Evolutionary conservation across 2,329 filamentous ascomycete genomes (phyloP).

Genomic region (Neonectria magnoliae): DNA sequence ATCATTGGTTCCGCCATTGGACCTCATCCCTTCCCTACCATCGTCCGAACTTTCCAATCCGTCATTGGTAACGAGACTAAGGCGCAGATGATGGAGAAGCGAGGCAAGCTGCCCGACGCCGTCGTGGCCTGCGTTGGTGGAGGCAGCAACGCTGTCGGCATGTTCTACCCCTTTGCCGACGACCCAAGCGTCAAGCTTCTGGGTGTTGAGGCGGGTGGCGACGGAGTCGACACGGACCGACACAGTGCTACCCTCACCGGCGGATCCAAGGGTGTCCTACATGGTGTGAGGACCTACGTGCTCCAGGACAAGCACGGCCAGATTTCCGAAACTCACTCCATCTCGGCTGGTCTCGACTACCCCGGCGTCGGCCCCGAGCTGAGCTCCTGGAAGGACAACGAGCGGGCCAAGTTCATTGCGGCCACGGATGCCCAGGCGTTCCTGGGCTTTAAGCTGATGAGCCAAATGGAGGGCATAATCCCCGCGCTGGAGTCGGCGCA

Average conservation of each 20-base stretch:
- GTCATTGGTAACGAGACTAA: conserved; percentile 97
- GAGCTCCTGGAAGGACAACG: conserved; percentile 89
- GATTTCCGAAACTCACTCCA: conserved; percentile 93
- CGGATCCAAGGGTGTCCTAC: conserved; percentile 90
- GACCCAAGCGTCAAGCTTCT: conserved; percentile 87
- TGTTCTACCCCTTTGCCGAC: conserved; percentile 96
- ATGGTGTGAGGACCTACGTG: conserved; percentile 95
- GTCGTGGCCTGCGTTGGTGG: conserved; percentile 97
- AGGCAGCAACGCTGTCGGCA: conserved; percentile 93
- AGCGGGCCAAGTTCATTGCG: conserved; percentile 86
- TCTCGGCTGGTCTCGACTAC: conserved; percentile 96
- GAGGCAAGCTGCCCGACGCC: conserved; percentile 91
- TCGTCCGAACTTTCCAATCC: conserved; percentile 96
- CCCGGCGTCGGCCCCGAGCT: conserved; percentile 96
- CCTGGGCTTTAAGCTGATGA: conserved; percentile 83
- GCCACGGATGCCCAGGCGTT: conserved; percentile 94
- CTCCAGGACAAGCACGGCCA: conserved; percentile 93
- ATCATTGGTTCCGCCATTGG: conserved; percentile 98
- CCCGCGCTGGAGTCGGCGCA: conserved; percentile 94
- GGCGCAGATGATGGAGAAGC: conserved; percentile 84
- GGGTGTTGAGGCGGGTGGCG: conserved; percentile 94
- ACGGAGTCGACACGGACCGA: conserved; percentile 84
- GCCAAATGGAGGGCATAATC: conserved; percentile 94
- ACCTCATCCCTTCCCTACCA: conserved; percentile 96
- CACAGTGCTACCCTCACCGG: conserved; percentile 90